Percentiles rank a stretch among this genome's conserved stretches.
Conservation (phyloP, 192 early-diverging fungal genomes). For the Obelidium mucronatum region DNA sequence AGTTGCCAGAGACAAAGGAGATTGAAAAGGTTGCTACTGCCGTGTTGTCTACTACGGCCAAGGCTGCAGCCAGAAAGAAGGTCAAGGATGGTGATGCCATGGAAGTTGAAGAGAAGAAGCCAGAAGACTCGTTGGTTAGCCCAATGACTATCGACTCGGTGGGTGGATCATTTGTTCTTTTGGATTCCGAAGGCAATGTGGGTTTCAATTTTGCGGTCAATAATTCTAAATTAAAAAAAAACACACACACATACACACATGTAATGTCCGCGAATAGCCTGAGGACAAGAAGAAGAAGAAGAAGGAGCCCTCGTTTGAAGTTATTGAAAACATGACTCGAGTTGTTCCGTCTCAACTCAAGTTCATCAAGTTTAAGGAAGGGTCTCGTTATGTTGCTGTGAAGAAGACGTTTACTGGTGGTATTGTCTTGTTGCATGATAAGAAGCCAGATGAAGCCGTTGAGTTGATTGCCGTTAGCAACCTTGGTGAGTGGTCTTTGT, state of each 20-base stretch:
- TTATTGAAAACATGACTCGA: constrained; percentile 86
- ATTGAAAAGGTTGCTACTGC: constrained; percentile 95
- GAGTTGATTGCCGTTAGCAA: constrained; percentile 68
- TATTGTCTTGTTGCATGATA: constrained; percentile 88
- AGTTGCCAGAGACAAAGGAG: constrained; percentile 77
- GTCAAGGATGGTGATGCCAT: constrained; percentile 69
- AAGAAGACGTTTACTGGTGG: constrained; percentile 78
- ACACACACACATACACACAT: too few species aligned
- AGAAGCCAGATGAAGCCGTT: constrained; percentile 76
- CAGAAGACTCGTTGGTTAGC: constrained; percentile 36
- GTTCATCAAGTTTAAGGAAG: constrained; percentile 84
- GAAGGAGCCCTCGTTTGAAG: constrained; percentile 80
- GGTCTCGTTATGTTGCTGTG: constrained; percentile 88
- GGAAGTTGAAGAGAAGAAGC: constrained; percentile 66
- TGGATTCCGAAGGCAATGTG: background rate
- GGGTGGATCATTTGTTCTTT: background rate
- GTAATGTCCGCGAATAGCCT: constrained; percentile 47
- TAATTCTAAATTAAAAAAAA: background rate
- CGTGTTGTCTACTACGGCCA: constrained; percentile 95
- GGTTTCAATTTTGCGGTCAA: background rate
- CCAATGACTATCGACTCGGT: constrained; percentile 19
- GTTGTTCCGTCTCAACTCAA: constrained; percentile 88
- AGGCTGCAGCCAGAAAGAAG: constrained; percentile 85
- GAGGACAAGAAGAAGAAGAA: constrained; percentile 70
- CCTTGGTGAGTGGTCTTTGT: constrained; percentile 30